Evolutionary conservation across 805 yeast species (phyloP), one percentile per base, ranked within the genome.

Genomic region (Torulaspora quercuum): DNA sequence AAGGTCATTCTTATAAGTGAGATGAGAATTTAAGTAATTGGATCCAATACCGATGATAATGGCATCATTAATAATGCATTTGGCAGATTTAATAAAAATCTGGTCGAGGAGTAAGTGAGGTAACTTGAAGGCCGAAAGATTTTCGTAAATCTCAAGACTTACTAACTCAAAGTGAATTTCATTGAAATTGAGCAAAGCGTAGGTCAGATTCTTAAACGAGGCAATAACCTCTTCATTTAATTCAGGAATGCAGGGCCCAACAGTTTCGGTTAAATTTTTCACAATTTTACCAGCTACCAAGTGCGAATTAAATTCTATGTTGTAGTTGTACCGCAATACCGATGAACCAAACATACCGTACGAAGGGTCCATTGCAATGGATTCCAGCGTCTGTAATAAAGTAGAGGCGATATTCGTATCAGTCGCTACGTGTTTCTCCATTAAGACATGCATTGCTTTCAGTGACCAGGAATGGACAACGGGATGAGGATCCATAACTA

Each of bases 401-500:
- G 65, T 65, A 2, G 73, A 56, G 1, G 80, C 68, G 9, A 70
- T 61, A 5, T 54, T 44, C 2, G 65, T 50, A 37, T 70, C 74
- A 15, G 75, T 69, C 7, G 74, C 50, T 6, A 70, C 64, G 33
- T 80, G 78, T 21, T 72, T 75, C 24, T 75, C 77, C 19, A 88
- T 64, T 8, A 83, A 57, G 1, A 72, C 61, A 2, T 73, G 59
- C 27, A 82, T 55, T 0, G 92, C 73, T 30, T 72, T 73, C 48
- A 88, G 56, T 1, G 90, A 70, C 70, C 88, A 81, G 37, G 75
- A 71, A 54, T 85, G 89, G 11, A 92, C 88, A 1, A 76, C 64
- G 0, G 96, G 95, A 54, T 89, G 90, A 0, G 95, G 89, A 58
- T 90, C 97, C 13, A 64, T 64, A 3, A 80, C 57, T 18, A 90